Percentiles rank a stretch among this genome's conserved stretches.
phyloP scores from a whole-genome alignment of 306 rosid species.

The Rosa rugosa region DNA sequence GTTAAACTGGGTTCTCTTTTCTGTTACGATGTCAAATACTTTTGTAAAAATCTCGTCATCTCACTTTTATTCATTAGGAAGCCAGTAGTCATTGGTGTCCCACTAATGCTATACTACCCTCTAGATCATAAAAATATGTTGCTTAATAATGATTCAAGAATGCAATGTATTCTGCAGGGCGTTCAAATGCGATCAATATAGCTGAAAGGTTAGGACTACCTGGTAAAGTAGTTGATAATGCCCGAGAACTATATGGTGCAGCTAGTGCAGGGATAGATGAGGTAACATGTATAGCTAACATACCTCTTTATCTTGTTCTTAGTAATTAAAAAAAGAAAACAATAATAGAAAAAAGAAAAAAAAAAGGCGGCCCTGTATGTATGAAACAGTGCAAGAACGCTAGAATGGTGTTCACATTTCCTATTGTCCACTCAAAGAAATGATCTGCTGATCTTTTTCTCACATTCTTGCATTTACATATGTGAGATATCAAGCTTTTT shows the following conservation, averaged over 20 bases:
- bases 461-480: background rate
- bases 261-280: conserved; percentile 95
- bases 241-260: conserved; percentile 81
- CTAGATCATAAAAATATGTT: background rate
- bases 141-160: conserved; percentile 12
- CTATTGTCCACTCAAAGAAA: background rate
- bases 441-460: background rate
- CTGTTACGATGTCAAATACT: too few species aligned
- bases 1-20: background rate
- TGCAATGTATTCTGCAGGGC: conserved; percentile 49
- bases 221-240: conserved; percentile 54
- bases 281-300: conserved; percentile 41
- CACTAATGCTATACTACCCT: background rate
- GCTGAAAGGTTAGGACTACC: conserved; percentile 92
- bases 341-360: background rate
- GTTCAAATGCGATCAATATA: conserved; percentile 88
- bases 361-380: background rate
- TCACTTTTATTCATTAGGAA: background rate
- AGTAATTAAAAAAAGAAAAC: background rate
- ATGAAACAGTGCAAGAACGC: background rate
- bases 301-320: background rate
- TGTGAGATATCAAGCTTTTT: background rate
- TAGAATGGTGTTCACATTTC: background rate
- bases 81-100: background rate
- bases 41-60: background rate